Conservation (phyloP, 148 eudicot species). For the Selenicereus undatus region DNA sequence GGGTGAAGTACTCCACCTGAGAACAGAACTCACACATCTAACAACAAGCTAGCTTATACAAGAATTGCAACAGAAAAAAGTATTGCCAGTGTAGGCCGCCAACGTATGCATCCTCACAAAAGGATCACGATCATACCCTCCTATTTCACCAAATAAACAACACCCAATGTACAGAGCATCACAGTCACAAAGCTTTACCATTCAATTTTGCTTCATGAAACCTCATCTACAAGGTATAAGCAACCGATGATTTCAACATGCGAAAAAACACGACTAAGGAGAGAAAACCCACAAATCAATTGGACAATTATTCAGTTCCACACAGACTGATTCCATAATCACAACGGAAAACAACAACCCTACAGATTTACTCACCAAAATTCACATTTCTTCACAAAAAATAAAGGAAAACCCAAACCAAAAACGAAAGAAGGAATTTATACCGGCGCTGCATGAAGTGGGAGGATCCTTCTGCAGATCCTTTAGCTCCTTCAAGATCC, state of each 20-base stretch:
- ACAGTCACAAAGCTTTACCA: neutral
- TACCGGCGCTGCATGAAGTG: constrained; percentile 8
- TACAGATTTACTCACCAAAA: neutral
- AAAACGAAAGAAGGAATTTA: neutral
- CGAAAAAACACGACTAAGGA: neutral
- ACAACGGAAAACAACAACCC: too few relatives aligned
- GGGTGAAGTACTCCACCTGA: too few relatives aligned
- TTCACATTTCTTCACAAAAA: neutral
- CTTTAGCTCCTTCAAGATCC: constrained; percentile 9
- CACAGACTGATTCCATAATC: neutral
- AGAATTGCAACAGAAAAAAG: too few relatives aligned
- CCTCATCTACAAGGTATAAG: neutral
- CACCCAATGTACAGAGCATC: neutral
- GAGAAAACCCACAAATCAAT: neutral
- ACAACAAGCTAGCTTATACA: too few relatives aligned
- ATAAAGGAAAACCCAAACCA: neutral
- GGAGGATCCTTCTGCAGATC: constrained; percentile 12
- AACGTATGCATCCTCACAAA: neutral
- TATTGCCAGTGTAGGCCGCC: neutral
- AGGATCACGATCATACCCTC: neutral
- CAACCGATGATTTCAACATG: neutral
- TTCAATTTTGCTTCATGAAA: neutral
- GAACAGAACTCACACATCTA: too few relatives aligned
- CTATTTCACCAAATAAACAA: neutral
- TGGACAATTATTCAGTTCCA: neutral